These are phyloP conservation scores for Termitomyces titanicus DNA, from an alignment of 768 basidiomycete genomes.

Conservation along the genomic window DNA sequence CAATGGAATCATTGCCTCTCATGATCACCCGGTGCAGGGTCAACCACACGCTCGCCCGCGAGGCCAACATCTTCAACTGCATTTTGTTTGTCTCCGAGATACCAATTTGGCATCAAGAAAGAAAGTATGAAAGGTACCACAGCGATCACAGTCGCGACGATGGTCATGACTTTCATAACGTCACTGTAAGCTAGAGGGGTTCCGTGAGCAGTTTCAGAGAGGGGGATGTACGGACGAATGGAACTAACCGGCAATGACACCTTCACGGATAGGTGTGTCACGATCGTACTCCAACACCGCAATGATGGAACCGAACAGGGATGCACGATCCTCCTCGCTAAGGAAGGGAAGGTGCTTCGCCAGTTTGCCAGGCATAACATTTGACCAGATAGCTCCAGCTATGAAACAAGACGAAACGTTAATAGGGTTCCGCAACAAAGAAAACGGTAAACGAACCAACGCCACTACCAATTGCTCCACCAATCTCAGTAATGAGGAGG, in stretches of 20 bases:
- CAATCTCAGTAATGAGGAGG: slow-evolving; percentile 66
- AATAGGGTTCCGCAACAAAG: slow-evolving; percentile 2
- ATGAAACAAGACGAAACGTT: background rate
- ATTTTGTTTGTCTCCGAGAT: slow-evolving; percentile 69
- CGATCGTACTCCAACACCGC: slow-evolving; percentile 43
- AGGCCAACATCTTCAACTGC: slow-evolving; percentile 50
- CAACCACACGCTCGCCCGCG: slow-evolving; percentile 20
- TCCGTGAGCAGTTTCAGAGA: background rate
- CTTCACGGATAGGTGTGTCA: slow-evolving; percentile 58
- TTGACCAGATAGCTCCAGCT: slow-evolving; percentile 67
- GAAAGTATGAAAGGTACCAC: slow-evolving; percentile 57
- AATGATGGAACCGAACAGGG: slow-evolving; percentile 54
- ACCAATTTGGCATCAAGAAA: slow-evolving; percentile 61
- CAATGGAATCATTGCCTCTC: slow-evolving; percentile 10
- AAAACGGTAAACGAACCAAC: slow-evolving; percentile 35
- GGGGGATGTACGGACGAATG: background rate
- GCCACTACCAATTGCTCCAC: slow-evolving; percentile 62
- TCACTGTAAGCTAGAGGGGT: slow-evolving; percentile 43
- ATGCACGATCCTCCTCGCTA: slow-evolving; percentile 34
- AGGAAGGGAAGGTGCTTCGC: slow-evolving; percentile 50
- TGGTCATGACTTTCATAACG: slow-evolving; percentile 54
- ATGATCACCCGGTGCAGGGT: background rate
- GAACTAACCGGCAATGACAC: slow-evolving; percentile 52
- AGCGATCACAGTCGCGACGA: slow-evolving; percentile 48
- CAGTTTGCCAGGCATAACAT: slow-evolving; percentile 62